Conservation (phyloP, 2,329 filamentous ascomycete genomes). For the Colletotrichum falcatum region DNA sequence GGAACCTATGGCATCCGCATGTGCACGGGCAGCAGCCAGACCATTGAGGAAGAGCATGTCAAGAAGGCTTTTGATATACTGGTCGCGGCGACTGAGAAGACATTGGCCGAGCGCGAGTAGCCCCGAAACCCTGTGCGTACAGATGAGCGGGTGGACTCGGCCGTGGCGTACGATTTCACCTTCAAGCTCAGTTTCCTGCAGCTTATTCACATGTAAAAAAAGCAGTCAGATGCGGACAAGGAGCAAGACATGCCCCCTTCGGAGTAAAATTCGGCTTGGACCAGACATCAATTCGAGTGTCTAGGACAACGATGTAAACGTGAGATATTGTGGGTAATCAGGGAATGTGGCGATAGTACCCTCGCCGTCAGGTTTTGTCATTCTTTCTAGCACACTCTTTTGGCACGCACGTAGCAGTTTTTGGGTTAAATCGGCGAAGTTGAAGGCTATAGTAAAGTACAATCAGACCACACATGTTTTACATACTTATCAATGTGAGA, state of each 20-base stretch:
- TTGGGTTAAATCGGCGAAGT: not conserved
- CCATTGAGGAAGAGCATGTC: slow-evolving; percentile 79
- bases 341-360: not conserved
- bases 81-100: slow-evolving; percentile 71
- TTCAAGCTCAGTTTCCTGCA: no score
- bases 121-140: no score
- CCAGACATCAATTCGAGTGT: not conserved
- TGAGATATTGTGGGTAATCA: not conserved
- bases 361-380: not conserved
- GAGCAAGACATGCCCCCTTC: not conserved
- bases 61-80: slow-evolving; percentile 80
- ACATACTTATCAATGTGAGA: not conserved
- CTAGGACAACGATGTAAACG: not conserved
- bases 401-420: not conserved
- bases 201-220: no score
- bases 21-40: slow-evolving; percentile 76
- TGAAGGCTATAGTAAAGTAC: not conserved
- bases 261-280: no score
- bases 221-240: not conserved
- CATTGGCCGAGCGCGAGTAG: slow-evolving; percentile 49
- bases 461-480: no score
- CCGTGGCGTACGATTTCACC: not conserved
- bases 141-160: not conserved
- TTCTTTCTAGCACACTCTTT: not conserved
- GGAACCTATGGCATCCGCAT: slow-evolving; percentile 84